Evolutionary conservation across 192 early-diverging fungal species (phyloP), one percentile per base, ranked within the genome.

Genomic region (Dispira parvispora): DNA sequence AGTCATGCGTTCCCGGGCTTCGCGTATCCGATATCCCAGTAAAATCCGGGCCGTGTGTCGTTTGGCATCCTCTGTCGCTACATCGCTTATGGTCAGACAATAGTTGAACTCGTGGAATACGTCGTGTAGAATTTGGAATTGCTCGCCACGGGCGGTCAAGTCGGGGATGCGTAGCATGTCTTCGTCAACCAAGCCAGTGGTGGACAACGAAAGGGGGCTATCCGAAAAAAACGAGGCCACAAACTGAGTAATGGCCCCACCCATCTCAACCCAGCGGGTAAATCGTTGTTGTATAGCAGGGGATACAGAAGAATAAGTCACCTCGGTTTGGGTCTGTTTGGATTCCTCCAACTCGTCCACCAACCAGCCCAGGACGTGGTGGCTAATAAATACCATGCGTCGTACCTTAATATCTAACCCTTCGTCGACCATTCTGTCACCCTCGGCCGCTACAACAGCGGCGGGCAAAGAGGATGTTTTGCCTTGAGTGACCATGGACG

Each of bases 351-450:
- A 62, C 21, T 72, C 56, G 32, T 73, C 64, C 18, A 45, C 21
- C n/a, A 76, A 57, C 64, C 68, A 73, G 12, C 52, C n/a, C 11
- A 67, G 50, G 2, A 76, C 63, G 56, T 76, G 68, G 52, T 70
- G 68, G 1, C 61, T 64, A 20, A 73, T 65, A 27, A 58, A 66
- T 27, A 73, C 57, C 42, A 58, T 46, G 44, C 69, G 52, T 20
- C 62, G 43, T 10, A 65, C 13, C 45, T 70, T 68, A 18, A 70
- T 49, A 21, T 63, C 52, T 18, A 64, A 65, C n/a, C 68, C 54
- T 9, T 60, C 61, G 32, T 64, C 66, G 13, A 38, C 32, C 1
- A 38, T 38, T 38, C 32, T 38, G 1, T 38, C 32, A 38, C 32
- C 32, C 32, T 38, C 32, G 32, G 32, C 6, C 32, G 32, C 32